Conservation (phyloP, 2,329 filamentous ascomycete species). For the Sphaerostilbella broomeana region DNA sequence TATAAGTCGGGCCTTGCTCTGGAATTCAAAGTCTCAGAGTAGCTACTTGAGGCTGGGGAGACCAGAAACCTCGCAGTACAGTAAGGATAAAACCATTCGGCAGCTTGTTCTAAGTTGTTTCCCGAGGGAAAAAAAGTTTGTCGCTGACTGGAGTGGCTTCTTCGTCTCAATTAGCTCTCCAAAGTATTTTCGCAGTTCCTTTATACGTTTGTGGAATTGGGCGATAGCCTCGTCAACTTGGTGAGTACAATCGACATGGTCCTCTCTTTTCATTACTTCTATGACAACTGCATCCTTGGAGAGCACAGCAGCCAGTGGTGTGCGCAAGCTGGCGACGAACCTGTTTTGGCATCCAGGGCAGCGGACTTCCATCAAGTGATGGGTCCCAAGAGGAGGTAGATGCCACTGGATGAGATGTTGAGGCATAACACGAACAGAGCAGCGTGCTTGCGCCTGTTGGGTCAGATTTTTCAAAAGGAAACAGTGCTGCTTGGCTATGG, state of each 20-base stretch:
- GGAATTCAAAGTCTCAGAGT: conserved; percentile 21
- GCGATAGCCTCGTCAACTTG: conserved; percentile 7
- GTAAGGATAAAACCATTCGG: conserved; percentile 6
- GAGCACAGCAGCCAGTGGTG: too few relatives aligned
- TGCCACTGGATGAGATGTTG: conserved; percentile 1
- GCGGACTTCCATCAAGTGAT: conserved; percentile 10
- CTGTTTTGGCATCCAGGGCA: too few relatives aligned
- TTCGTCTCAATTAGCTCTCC: background rate
- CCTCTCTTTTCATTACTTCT: background rate
- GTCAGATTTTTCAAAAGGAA: conserved; percentile 1
- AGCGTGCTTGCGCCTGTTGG: background rate
- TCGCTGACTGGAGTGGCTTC: background rate
- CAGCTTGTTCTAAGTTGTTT: conserved; percentile 1
- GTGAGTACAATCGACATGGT: too few relatives aligned
- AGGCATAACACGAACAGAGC: conserved; percentile 5
- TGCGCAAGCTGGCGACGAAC: too few relatives aligned
- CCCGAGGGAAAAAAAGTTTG: background rate
- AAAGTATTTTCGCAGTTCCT: background rate
- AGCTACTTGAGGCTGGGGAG: conserved; percentile 16
- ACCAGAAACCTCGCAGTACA: background rate
- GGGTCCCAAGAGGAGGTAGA: conserved; percentile 2
- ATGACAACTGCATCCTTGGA: background rate
- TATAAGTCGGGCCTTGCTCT: conserved; percentile 15
- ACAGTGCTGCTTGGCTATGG: conserved; percentile 1
- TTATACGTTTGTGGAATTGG: conserved; percentile 1